A percentile compares a stretch with the other conserved stretches of the same genome.
Evolutionary conservation across 441 rosid genomes (phyloP).

Genomic region (Pelargonium citronellum): DNA sequence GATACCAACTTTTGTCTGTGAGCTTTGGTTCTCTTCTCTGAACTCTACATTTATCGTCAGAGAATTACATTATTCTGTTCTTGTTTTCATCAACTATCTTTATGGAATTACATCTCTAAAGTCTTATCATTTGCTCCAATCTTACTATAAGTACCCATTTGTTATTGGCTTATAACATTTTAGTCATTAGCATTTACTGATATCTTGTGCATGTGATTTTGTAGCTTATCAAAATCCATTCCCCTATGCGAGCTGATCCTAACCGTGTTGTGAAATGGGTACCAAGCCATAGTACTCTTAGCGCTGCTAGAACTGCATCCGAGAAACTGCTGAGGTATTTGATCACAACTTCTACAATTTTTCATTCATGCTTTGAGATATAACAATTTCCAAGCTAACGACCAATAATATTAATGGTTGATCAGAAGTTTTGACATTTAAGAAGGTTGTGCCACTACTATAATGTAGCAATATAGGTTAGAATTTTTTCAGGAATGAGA

Average conservation of each 20-base stretch:
- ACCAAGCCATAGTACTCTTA: slow-evolving; percentile 52
- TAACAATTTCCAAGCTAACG: too few species aligned
- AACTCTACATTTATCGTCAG: not conserved
- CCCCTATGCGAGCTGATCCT: slow-evolving; percentile 81
- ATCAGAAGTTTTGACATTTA: too few species aligned
- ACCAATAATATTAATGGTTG: too few species aligned
- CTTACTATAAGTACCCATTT: not conserved
- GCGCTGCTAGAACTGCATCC: slow-evolving; percentile 73
- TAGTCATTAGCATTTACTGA: slow-evolving; percentile 9
- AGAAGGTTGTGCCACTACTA: too few species aligned
- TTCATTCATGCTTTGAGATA: too few species aligned
- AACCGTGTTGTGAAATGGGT: slow-evolving; percentile 63
- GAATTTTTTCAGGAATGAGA: too few species aligned
- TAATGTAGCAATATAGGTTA: too few species aligned
- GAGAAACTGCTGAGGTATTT: slow-evolving; percentile 73
- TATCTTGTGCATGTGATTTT: slow-evolving; percentile 19
- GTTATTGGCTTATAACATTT: not conserved
- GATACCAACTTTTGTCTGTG: not conserved
- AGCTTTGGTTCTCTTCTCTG: not conserved
- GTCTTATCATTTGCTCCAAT: slow-evolving; percentile 6
- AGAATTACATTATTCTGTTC: not conserved
- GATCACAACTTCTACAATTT: not conserved
- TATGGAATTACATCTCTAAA: not conserved
- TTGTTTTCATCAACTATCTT: slow-evolving; percentile 3
- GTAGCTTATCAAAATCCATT: slow-evolving; percentile 90